These are phyloP conservation scores for Candida maesae DNA, from an alignment of 805 yeast genomes.

Conservation along the genomic window DNA sequence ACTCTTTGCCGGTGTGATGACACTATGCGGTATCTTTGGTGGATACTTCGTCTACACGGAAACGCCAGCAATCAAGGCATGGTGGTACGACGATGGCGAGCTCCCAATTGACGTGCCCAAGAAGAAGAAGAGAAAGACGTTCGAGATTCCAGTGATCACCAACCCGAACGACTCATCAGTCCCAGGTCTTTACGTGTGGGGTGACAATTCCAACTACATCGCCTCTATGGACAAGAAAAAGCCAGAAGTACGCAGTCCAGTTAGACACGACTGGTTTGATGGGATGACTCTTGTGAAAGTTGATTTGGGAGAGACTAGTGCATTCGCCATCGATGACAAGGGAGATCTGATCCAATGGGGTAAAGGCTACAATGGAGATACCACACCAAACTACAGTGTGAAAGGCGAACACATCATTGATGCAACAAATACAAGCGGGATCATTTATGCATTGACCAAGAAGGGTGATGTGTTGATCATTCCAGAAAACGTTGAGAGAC, in stretches of 20 bases:
- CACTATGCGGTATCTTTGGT: conserved; percentile 19
- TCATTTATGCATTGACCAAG: conserved; percentile 43
- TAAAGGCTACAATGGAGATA: conserved; percentile 32
- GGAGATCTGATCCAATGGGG: conserved; percentile 81
- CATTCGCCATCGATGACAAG: conserved; percentile 52
- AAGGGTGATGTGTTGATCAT: conserved; percentile 33
- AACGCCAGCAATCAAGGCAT: conserved; percentile 30
- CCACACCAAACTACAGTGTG: conserved; percentile 35
- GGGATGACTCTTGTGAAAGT: conserved; percentile 55
- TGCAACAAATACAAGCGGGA: conserved; percentile 51
- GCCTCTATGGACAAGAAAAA: conserved; percentile 27
- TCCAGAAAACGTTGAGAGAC: conserved; percentile 26
- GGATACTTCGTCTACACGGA: conserved; percentile 10
- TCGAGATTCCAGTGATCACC: conserved; percentile 30
- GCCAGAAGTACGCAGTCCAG: conserved; percentile 46
- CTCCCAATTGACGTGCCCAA: conserved; percentile 21
- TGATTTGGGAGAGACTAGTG: conserved; percentile 41
- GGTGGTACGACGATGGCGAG: conserved; percentile 29
- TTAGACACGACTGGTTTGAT: conserved; percentile 62
- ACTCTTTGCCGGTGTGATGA: conserved; percentile 12
- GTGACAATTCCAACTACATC: conserved; percentile 43
- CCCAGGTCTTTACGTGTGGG: conserved; percentile 66
- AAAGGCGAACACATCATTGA: conserved; percentile 42
- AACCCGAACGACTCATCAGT: conserved; percentile 35
- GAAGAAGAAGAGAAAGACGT: conserved; percentile 21